Base-by-base conservation (phyloP, 495 filamentous ascomycete species). In the Glonium stellatum region DNA sequence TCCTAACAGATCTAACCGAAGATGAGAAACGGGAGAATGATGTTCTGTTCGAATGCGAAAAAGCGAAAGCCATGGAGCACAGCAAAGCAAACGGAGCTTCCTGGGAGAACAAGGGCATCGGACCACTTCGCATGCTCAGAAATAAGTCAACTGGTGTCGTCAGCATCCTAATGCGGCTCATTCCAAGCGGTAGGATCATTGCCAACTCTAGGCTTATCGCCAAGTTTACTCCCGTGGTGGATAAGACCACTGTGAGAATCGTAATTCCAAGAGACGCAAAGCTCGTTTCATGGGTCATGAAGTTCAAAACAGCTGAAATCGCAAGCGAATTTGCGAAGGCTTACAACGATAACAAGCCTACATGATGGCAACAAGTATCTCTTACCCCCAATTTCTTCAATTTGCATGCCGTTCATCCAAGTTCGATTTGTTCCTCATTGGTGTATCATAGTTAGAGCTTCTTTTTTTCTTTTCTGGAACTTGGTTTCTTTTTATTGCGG, bases 51-150 rank as follows among this genome's bases (percentile, higher is more conserved):
- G 54, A 66, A 31, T 44, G 50, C 21, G 12, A 36, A 9, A 62
- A 60, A 13, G 60, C 64, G 41, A 69, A 69, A 44, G 55, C 61
- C 9, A 47, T 49, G 57, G 62, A 65, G 54, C 54, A 60, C 66
- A 23, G 56, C 31, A 66, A 60, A 49, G 59, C 4, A 5, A 21
- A 31, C 25, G 27, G 53, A 13, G 50, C 31, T 19, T 42, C n/a
- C 0, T 71, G 62, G 64, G 35, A 53, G 6, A 64, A 61, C 35
- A 44, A 54, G 15, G 69, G 69, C 37, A 60, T 62, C 47, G 69
- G 69, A 0, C 69, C 67, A 21, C 35, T 71, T 12, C 67, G 69
- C 18, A 53, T 71, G 22, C 55, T 71, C 37, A 63, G 60, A 55
- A 64, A 71, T 61, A 66, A 68, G 55, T 46, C 37, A n/a, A 66